Conservation (phyloP, 2,329 filamentous ascomycete species). For the Venturiaceae sp. region DNA sequence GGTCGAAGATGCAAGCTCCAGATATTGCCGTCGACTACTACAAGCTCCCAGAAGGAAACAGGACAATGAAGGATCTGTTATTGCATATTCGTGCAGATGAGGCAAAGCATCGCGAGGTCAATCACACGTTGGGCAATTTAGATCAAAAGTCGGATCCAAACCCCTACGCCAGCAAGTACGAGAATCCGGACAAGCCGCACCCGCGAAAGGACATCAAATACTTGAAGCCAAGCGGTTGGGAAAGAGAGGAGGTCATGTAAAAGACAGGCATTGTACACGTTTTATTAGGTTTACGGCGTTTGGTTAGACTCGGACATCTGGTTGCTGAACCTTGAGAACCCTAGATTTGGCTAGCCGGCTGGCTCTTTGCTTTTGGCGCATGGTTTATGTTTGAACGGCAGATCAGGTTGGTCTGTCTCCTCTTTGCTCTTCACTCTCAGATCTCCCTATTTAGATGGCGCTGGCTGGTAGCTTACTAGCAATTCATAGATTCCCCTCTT, state of each 20-base stretch:
- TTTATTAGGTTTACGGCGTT: neutral
- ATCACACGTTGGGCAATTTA: conserved; percentile 87
- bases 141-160: conserved; percentile 82
- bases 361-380: neutral
- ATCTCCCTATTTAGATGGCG: neutral
- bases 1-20: conserved; percentile 69
- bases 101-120: conserved; percentile 73
- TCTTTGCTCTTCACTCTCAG: neutral
- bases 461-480: neutral
- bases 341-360: neutral
- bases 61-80: conserved; percentile 77
- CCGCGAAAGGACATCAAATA: conserved; percentile 59
- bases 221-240: conserved; percentile 65
- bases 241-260: conserved; percentile 67
- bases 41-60: conserved; percentile 78
- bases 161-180: conserved; percentile 79
- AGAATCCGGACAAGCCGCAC: conserved; percentile 55
- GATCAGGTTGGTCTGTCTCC: neutral
- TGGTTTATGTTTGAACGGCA: neutral
- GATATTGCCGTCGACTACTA: conserved; percentile 89
- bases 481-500: neutral
- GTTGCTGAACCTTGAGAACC: neutral
- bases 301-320: neutral
- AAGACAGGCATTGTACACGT: neutral
- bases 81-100: conserved; percentile 87